These are phyloP conservation scores for Acanthamoeba castellanii DNA, from an alignment of 208 protist genomes.

Conservation along the genomic window DNA sequence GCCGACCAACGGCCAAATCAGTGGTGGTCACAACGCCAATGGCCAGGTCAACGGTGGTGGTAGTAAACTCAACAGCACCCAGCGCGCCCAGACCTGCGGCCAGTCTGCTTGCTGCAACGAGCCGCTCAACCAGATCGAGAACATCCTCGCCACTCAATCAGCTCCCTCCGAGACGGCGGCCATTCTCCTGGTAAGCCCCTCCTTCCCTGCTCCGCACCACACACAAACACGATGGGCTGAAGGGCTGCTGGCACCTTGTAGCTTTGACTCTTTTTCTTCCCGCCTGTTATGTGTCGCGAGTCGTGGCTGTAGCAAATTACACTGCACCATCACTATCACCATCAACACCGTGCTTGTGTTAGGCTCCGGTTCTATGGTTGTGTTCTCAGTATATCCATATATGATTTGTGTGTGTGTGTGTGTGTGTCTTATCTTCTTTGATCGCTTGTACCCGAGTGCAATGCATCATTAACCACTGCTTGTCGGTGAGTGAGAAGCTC, in stretches of 20 bases:
- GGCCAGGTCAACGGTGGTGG: not conserved
- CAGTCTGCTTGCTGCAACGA: constrained; percentile 56
- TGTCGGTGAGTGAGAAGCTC: constrained; percentile 1
- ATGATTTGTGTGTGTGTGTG: not conserved
- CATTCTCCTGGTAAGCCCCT: constrained; percentile 75
- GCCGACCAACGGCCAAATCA: constrained; percentile 6
- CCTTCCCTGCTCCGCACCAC: not conserved
- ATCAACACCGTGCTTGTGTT: not conserved
- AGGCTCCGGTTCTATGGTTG: not conserved
- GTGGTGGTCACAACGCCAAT: constrained; percentile 6
- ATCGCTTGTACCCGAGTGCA: not conserved
- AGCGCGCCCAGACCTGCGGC: not conserved
- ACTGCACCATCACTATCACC: not conserved
- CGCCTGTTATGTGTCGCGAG: too few species aligned
- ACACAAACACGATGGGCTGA: too few species aligned
- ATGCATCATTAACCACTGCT: constrained; percentile 34
- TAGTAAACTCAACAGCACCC: not conserved
- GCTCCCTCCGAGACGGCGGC: constrained; percentile 78
- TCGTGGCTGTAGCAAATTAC: not conserved
- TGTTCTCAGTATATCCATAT: not conserved
- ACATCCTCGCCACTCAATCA: constrained; percentile 80
- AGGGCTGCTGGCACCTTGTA: too few species aligned
- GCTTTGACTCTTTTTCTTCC: not conserved
- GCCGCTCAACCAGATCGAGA: constrained; percentile 78
- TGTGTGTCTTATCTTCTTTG: not conserved